These are phyloP conservation scores for Exsudoporus frostii DNA, from an alignment of 768 basidiomycete genomes.

Conservation along the genomic window DNA sequence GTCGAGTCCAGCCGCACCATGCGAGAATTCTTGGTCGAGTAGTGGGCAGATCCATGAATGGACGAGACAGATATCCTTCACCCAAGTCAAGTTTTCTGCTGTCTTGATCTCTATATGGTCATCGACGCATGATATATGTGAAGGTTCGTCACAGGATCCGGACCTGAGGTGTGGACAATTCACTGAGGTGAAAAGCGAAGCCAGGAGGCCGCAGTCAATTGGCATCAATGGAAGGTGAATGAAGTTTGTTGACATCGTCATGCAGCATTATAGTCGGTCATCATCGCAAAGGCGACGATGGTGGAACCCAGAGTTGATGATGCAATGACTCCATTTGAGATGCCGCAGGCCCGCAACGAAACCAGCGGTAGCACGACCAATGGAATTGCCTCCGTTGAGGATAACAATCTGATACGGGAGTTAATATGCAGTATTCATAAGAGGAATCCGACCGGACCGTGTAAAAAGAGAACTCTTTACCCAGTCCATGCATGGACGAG, in stretches of 20 bases:
- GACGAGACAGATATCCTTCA: constrained; percentile 3
- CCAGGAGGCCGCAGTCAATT: constrained; percentile 5
- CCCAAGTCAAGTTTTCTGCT: background rate
- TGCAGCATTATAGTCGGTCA: constrained; percentile 16
- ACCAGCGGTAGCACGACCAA: constrained; percentile 38
- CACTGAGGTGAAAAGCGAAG: background rate
- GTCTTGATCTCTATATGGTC: background rate
- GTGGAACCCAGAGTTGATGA: constrained; percentile 33
- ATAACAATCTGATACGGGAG: constrained; percentile 32
- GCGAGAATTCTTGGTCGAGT: background rate
- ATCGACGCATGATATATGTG: background rate
- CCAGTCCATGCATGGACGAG: constrained; percentile 46
- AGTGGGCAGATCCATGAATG: constrained; percentile 12
- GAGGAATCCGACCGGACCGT: constrained; percentile 35
- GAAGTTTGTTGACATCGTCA: background rate
- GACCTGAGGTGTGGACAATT: background rate
- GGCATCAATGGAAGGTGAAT: background rate
- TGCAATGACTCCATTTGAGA: constrained; percentile 41
- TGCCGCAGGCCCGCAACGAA: constrained; percentile 40
- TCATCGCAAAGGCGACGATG: constrained; percentile 42
- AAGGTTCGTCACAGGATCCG: background rate
- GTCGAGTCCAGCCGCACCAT: background rate
- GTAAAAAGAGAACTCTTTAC: constrained; percentile 50
- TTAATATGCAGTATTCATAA: background rate
- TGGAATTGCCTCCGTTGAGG: constrained; percentile 34